Evolutionary conservation across 73 alveolate genomes (phyloP), one percentile per base, ranked within the genome.

Genomic region (Paramecium tetraurelia): DNA sequence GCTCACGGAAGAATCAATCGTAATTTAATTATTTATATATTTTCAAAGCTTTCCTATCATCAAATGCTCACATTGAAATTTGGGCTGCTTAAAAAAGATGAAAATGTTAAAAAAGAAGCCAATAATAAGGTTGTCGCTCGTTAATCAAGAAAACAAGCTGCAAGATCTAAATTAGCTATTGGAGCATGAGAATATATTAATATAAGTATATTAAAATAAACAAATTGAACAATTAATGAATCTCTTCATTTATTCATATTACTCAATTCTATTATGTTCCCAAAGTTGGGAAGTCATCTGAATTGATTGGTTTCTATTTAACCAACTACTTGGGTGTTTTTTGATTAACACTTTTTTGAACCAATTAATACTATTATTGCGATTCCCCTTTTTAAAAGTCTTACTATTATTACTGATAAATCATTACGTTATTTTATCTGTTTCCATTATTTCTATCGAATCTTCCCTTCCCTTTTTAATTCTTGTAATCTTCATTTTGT

Each of bases 1-100:
- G 99, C 99, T 83, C 99, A 97, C 93, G 99, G 99, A 88, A 96
- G 99, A 90, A 97, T 97, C 93, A 96, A 96, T 86, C 99, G 93
- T 86, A 86, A 24, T 35, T 72, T 63, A 63, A 63, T 11, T 63
- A 63, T 63, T 59, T 63, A 31, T 21, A 31, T 21, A 38, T 63
- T 24, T 18, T 33, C 36, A 43, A 27, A 89, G 94, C 99, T 24
- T 97, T 96, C 94, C 92, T 97, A 89, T 88, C 96, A 69, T 93
- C 97, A 31, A 95, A 96, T 95, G 96, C 98, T 93, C 99, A 97
- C 94, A 92, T 97, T 92, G 99, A 97, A 83, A 83, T 97, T 89
- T 59, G 96, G 93, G 97, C 98, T 71, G 87, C 95, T 24, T 24
- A 99, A 96, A 92, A 94, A 94, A 43, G 96, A 93, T 57, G 99